Conservation (phyloP, 139 green algal species). For the Zygnema circumcarinatum region DNA sequence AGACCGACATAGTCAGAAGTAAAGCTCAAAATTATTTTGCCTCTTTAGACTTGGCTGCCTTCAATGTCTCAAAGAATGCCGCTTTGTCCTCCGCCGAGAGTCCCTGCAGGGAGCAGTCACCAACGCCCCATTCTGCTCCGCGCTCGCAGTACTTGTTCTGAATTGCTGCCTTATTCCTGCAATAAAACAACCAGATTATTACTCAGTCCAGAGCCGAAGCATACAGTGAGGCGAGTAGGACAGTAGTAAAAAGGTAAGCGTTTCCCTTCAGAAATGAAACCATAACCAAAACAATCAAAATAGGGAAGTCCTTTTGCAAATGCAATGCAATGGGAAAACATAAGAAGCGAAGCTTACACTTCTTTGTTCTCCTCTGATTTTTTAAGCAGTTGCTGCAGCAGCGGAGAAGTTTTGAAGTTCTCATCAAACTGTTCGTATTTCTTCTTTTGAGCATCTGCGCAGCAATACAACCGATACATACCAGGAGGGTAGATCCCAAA, state of each 20-base stretch:
- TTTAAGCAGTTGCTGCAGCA: constrained; percentile 34
- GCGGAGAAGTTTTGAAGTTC: constrained; percentile 39
- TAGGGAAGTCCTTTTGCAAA: not conserved
- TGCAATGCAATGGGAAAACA: no score
- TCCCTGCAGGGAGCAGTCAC: constrained; percentile 38
- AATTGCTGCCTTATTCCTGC: constrained; percentile 48
- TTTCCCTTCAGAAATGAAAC: not conserved
- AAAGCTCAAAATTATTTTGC: not conserved
- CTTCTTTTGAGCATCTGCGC: constrained; percentile 30
- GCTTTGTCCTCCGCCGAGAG: constrained; percentile 17
- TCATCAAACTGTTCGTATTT: constrained; percentile 43
- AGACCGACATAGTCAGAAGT: no score
- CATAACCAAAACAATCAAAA: not conserved
- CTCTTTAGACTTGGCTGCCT: not conserved
- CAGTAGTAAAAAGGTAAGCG: not conserved
- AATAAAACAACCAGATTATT: not conserved
- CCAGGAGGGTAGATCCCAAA: no score
- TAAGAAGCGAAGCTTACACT: no score
- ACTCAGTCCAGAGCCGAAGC: not conserved
- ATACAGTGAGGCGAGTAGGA: not conserved
- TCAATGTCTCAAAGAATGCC: not conserved
- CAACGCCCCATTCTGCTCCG: constrained; percentile 51
- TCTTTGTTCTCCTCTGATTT: constrained; percentile 52
- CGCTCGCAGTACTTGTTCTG: constrained; percentile 56
- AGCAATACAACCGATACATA: not conserved